These are phyloP conservation scores for Pseudocercospora musae DNA, from an alignment of 2,329 filamentous ascomycete genomes.

Conservation along the genomic window DNA sequence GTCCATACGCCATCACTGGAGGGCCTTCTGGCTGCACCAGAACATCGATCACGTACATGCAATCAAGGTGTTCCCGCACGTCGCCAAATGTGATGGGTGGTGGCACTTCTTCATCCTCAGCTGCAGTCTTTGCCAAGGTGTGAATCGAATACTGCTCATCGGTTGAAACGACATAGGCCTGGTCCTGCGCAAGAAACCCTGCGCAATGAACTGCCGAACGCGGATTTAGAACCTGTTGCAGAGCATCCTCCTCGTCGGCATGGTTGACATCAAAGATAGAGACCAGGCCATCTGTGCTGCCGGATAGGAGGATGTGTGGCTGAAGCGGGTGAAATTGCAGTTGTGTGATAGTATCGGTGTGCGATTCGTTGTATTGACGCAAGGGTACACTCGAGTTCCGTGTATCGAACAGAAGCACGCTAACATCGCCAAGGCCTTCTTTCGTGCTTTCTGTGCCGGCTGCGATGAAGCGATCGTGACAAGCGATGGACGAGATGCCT, in stretches of 20 bases:
- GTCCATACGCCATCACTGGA: constrained; percentile 32
- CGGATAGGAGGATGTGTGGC: constrained; percentile 64
- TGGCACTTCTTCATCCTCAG: constrained; percentile 51
- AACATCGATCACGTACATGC: constrained; percentile 72
- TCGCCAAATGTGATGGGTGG: constrained; percentile 63
- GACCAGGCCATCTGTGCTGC: constrained; percentile 75
- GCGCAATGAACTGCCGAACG: constrained; percentile 70
- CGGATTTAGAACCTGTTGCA: constrained; percentile 76
- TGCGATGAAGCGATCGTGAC: constrained; percentile 60
- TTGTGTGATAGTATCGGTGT: constrained; percentile 60
- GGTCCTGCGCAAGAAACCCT: constrained; percentile 63
- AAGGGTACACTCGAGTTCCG: constrained; percentile 39
- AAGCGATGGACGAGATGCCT: constrained; percentile 64
- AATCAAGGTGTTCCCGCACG: constrained; percentile 60
- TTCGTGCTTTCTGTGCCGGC: constrained; percentile 63
- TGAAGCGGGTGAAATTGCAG: constrained; percentile 47
- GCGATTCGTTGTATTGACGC: constrained; percentile 44
- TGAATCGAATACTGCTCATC: constrained; percentile 77
- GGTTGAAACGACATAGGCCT: constrained; percentile 71
- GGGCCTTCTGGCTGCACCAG: constrained; percentile 43
- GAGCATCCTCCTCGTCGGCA: constrained; percentile 71
- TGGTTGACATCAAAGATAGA: constrained; percentile 72
- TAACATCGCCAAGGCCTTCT: constrained; percentile 39
- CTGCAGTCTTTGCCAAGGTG: constrained; percentile 62
- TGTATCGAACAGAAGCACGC: constrained; percentile 40